phyloP scores from a whole-genome alignment of 306 rosid genomes.

The Trifolium subterraneum region DNA sequence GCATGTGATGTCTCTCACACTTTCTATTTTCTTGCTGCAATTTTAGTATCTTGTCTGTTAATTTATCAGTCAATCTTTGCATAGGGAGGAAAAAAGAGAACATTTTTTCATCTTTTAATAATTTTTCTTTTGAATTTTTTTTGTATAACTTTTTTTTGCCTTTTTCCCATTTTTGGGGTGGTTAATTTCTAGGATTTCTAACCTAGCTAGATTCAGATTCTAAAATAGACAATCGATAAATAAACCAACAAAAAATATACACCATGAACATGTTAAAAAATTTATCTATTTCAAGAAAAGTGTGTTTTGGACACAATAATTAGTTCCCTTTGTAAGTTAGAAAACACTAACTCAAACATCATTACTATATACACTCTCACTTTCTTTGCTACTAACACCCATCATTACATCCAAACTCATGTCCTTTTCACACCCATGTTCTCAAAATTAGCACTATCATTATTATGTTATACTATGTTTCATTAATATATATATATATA shows the following conservation, averaged over 20 bases:
- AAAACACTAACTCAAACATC: slow-evolving; percentile 45
- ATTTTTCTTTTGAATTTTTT: no score
- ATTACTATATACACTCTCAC: slow-evolving; percentile 37
- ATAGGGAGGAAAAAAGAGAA: slow-evolving; percentile 35
- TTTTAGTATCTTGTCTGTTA: slow-evolving; percentile 56
- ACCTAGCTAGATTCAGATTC: slow-evolving; percentile 52
- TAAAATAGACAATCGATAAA: slow-evolving; percentile 35
- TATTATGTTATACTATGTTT: slow-evolving; percentile 6
- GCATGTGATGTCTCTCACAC: slow-evolving; percentile 38
- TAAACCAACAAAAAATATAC: slow-evolving; percentile 28
- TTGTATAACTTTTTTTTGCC: not conserved
- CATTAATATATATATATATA: not conserved
- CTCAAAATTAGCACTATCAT: slow-evolving; percentile 38
- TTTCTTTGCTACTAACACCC: slow-evolving; percentile 45
- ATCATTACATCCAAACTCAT: slow-evolving; percentile 57
- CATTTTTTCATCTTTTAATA: slow-evolving; percentile 4
- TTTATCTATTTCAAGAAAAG: slow-evolving; percentile 41
- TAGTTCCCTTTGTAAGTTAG: slow-evolving; percentile 41
- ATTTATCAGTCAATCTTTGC: slow-evolving; percentile 57
- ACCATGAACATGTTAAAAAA: slow-evolving; percentile 29
- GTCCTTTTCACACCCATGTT: slow-evolving; percentile 30
- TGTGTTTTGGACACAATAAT: slow-evolving; percentile 45
- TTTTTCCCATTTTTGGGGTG: slow-evolving; percentile 28
- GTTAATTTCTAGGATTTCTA: slow-evolving; percentile 37
- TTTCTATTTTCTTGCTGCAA: slow-evolving; percentile 40